Base-by-base conservation (phyloP, 164 flowering plant genomes). In the Brasenia schreberi region DNA sequence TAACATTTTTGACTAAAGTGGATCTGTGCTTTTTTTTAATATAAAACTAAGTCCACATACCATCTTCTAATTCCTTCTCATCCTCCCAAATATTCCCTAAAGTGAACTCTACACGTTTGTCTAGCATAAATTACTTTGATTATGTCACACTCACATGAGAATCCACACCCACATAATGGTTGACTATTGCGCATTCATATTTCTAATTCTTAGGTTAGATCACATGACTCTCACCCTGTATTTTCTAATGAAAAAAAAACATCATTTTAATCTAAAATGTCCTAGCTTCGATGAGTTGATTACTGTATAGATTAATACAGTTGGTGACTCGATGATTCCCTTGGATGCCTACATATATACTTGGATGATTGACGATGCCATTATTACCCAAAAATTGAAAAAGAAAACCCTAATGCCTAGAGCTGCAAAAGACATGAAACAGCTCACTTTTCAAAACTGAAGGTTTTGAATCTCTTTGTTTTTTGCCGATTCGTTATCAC, bases 1-100 rank as follows among this genome's bases (percentile, higher is more conserved):
- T 33, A 33, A 33, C 39, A 33, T 33, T 33, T 33, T 33, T 33
- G 39, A 33, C 39, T 33, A 33, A 33, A 33, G 4, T 33, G 39
- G 39, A 33, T 33, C 39, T 33, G 4, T 33, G 1, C 39, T 33
- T 33, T 33, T 23, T 33, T 33, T 1, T 1, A 33, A 33, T 33
- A 33, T 33, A 33, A 33, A 33, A 33, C 39, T 33, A 33, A 33
- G 39, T 33, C 39, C 39, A 33, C 39, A 33, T 33, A 33, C 39
- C 39, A 33, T 33, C 82, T 82, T 83, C 83, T 80, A 78, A 81
- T 82, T 84, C 88, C 84, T 83, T 77, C 75, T 79, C 86, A 83
- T 81, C 64, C 85, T 83, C 90, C 89, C 80, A 49, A 82, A 88
- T 85, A 87, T 87, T 84, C 90, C 73, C 77, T 82, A 69, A 81